Percentiles rank a stretch among this genome's conserved stretches.
Conservation (phyloP, 2,329 filamentous ascomycete genomes). For the Colletotrichum viniferum region DNA sequence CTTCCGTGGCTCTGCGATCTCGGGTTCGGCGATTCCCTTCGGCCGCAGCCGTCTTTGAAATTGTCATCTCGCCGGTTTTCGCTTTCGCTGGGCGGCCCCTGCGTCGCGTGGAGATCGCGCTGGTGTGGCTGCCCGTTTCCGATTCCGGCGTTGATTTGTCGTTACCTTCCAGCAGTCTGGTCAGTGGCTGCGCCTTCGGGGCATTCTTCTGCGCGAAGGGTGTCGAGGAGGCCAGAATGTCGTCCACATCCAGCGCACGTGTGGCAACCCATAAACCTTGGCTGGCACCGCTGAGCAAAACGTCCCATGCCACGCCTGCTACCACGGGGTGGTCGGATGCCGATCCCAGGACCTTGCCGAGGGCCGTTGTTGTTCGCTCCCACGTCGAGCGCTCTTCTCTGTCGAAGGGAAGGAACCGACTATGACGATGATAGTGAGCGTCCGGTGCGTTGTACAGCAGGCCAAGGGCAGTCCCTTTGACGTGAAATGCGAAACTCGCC, state of each 20-base stretch:
- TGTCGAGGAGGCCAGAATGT: slow-evolving; percentile 47
- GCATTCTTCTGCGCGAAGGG: slow-evolving; percentile 30
- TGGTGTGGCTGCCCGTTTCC: background rate
- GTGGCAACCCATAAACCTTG: slow-evolving; percentile 64
- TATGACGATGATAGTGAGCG: slow-evolving; percentile 53
- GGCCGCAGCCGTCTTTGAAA: slow-evolving; percentile 2
- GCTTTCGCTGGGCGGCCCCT: background rate
- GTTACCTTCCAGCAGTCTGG: background rate
- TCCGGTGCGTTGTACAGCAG: slow-evolving; percentile 52
- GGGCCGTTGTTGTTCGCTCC: slow-evolving; percentile 49
- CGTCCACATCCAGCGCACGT: slow-evolving; percentile 52
- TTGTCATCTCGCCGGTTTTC: background rate
- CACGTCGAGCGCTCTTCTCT: slow-evolving; percentile 45
- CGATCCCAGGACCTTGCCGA: slow-evolving; percentile 51
- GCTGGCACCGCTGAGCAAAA: slow-evolving; percentile 57
- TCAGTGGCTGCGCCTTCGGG: background rate
- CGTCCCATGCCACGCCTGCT: slow-evolving; percentile 61
- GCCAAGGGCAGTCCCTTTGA: slow-evolving; percentile 45
- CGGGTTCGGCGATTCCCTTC: slow-evolving; percentile 26
- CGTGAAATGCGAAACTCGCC: slow-evolving; percentile 48
- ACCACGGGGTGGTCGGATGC: slow-evolving; percentile 63
- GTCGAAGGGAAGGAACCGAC: slow-evolving; percentile 49
- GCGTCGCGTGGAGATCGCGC: slow-evolving; percentile 4
- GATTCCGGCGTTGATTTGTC: slow-evolving; percentile 6
- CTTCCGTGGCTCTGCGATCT: slow-evolving; percentile 28